Percentiles rank a stretch among this genome's conserved stretches.
Evolutionary conservation across 495 filamentous ascomycete species (phyloP).

Genomic region (Aspergillus incahuasiensis): DNA sequence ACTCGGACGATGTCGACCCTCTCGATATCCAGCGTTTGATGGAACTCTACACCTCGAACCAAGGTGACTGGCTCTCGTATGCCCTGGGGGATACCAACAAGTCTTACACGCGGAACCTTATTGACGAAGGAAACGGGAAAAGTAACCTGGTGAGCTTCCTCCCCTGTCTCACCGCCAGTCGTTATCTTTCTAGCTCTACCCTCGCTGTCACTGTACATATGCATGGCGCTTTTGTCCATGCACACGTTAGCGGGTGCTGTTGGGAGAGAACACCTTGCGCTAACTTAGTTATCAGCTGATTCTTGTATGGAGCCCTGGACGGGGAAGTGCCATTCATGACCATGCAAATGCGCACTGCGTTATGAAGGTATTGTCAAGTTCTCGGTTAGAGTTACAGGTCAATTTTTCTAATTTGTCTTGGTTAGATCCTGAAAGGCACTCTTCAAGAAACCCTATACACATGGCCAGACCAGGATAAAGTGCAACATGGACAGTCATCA

Average conservation of each 20-base stretch:
- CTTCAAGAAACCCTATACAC: constrained; percentile 76
- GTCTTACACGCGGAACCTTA: constrained; percentile 81
- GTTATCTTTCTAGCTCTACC: not conserved
- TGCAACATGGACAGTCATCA: constrained; percentile 43
- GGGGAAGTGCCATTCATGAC: constrained; percentile 80
- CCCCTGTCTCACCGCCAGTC: not conserved
- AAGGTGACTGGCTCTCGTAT: constrained; percentile 66
- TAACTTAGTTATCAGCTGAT: constrained; percentile 53
- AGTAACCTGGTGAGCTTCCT: constrained; percentile 64
- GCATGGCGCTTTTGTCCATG: not conserved
- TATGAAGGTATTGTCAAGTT: constrained; percentile 48
- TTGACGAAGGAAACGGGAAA: constrained; percentile 87
- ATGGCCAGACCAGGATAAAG: constrained; percentile 56
- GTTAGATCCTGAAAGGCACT: constrained; percentile 64
- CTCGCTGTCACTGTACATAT: not conserved
- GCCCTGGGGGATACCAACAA: constrained; percentile 60
- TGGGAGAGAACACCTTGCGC: not conserved
- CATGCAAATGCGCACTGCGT: constrained; percentile 79
- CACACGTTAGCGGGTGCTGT: not conserved
- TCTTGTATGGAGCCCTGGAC: constrained; percentile 90
- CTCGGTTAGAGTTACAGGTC: not conserved
- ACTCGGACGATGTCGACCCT: constrained; percentile 73
- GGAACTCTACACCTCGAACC: constrained; percentile 61
- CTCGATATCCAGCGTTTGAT: constrained; percentile 62
- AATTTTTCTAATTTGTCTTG: not conserved